A percentile compares a stretch with the other conserved stretches of the same genome.
These are phyloP conservation scores for Golubevia sp. DNA, from an alignment of 1,284 basidiomycete genomes.

Conservation along the genomic window DNA sequence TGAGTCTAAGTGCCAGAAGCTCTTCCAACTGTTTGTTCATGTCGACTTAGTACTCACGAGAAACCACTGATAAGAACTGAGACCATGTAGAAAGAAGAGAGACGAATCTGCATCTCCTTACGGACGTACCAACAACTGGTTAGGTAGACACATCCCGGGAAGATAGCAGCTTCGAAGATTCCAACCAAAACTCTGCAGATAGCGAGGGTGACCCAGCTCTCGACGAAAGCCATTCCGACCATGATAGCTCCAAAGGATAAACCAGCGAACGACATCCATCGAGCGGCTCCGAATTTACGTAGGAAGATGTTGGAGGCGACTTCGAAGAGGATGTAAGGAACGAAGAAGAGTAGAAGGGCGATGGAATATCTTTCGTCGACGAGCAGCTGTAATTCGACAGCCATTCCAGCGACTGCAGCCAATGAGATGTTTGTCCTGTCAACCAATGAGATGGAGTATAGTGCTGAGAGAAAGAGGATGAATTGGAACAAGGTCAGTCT, in stretches of 20 bases:
- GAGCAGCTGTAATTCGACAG: constrained; percentile 28
- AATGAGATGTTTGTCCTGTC: constrained; percentile 28
- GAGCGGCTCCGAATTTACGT: constrained; percentile 41
- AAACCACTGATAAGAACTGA: constrained; percentile 39
- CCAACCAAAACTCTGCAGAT: not conserved
- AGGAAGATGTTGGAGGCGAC: constrained; percentile 45
- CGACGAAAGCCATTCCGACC: constrained; percentile 29
- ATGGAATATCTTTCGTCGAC: constrained; percentile 33
- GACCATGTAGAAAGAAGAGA: constrained; percentile 46
- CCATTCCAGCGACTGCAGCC: constrained; percentile 41
- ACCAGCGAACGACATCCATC: constrained; percentile 33
- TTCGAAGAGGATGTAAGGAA: constrained; percentile 49
- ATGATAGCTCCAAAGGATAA: constrained; percentile 42
- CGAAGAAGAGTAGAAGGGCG: constrained; percentile 45
- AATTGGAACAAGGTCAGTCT: constrained; percentile 3
- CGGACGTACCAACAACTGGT: constrained; percentile 43
- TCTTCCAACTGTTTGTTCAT: too few relatives aligned
- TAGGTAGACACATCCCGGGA: constrained; percentile 43
- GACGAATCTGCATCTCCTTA: constrained; percentile 38
- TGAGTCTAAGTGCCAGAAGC: too few relatives aligned
- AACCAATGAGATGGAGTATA: not conserved
- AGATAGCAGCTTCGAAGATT: constrained; percentile 48
- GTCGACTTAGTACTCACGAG: constrained; percentile 8
- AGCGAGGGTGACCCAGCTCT: not conserved
- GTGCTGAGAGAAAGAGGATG: not conserved